A percentile compares a stretch with the other conserved stretches of the same genome.
Evolutionary conservation across 768 basidiomycete genomes (phyloP).

Genomic region (Cyclocybe cylindracea): DNA sequence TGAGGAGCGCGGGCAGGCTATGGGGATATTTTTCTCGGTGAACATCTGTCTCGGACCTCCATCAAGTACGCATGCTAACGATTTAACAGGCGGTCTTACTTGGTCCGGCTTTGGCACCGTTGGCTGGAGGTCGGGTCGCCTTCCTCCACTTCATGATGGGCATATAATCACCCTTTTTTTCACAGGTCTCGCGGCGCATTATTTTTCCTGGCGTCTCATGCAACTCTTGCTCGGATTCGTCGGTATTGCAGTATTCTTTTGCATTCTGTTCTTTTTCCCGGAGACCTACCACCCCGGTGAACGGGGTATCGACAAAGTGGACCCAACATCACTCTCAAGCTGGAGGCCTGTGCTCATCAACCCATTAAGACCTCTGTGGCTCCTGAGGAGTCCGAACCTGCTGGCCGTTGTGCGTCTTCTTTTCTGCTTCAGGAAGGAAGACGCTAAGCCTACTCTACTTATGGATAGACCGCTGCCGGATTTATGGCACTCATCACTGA

Average conservation of each 20-base stretch:
- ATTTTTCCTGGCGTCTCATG: slow-evolving; percentile 67
- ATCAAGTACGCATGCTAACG: neutral
- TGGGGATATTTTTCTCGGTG: slow-evolving; percentile 58
- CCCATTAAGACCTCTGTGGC: slow-evolving; percentile 50
- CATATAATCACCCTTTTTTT: neutral
- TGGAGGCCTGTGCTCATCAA: slow-evolving; percentile 53
- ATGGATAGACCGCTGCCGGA: slow-evolving; percentile 29
- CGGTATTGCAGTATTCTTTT: slow-evolving; percentile 39
- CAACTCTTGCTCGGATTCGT: slow-evolving; percentile 46
- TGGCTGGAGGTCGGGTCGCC: slow-evolving; percentile 45
- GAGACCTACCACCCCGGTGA: slow-evolving; percentile 68
- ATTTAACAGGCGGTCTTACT: slow-evolving; percentile 46
- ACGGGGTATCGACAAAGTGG: slow-evolving; percentile 51
- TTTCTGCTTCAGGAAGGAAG: neutral
- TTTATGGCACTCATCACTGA: slow-evolving; percentile 35
- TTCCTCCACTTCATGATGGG: neutral
- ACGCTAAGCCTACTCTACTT: neutral
- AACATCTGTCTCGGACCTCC: neutral
- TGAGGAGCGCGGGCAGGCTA: slow-evolving; percentile 56
- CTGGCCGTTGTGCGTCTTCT: slow-evolving; percentile 47
- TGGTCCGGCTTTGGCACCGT: slow-evolving; percentile 62
- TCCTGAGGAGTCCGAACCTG: slow-evolving; percentile 63
- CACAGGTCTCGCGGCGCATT: slow-evolving; percentile 53
- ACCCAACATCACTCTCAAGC: slow-evolving; percentile 18
- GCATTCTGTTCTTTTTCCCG: slow-evolving; percentile 49